phyloP scores from a whole-genome alignment of 208 protist genomes.

The Trypanosoma conorhini region DNA sequence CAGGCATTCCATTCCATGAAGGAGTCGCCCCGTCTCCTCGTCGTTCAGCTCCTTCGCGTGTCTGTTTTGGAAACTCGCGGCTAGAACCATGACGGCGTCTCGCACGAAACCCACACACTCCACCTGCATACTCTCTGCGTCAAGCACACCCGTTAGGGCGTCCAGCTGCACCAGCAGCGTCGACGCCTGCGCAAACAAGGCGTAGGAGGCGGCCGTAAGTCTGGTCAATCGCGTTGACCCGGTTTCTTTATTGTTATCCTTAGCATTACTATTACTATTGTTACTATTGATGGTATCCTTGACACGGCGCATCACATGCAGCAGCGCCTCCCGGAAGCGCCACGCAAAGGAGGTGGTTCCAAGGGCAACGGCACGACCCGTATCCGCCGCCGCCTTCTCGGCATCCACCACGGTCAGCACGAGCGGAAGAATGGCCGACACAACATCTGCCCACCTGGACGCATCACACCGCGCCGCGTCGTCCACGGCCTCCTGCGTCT shows the following conservation, averaged over 20 bases:
- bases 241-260: background rate
- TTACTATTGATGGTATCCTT: background rate
- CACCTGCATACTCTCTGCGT: constrained; percentile 13
- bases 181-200: constrained; percentile 65
- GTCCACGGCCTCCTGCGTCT: background rate
- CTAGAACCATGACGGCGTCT: constrained; percentile 52
- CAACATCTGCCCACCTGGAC: constrained; percentile 22
- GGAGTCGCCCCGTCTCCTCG: constrained; percentile 42
- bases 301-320: constrained; percentile 8
- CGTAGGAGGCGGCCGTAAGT: constrained; percentile 31
- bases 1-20: constrained; percentile 69
- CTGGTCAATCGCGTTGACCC: background rate
- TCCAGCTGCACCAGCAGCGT: constrained; percentile 55
- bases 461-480: background rate
- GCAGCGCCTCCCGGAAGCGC: background rate
- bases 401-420: constrained; percentile 17
- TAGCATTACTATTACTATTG: background rate
- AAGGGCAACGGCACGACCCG: background rate
- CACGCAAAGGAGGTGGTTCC: constrained; percentile 8
- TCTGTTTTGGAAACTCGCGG: constrained; percentile 39
- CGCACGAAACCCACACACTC: constrained; percentile 49
- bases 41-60: constrained; percentile 19
- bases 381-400: background rate
- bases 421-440: constrained; percentile 19
- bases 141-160: constrained; percentile 3